Percentiles rank a stretch among this genome's conserved stretches.
These are phyloP conservation scores for Lumnitzera racemosa DNA, from an alignment of 345 rosid genomes.

Conservation along the genomic window DNA sequence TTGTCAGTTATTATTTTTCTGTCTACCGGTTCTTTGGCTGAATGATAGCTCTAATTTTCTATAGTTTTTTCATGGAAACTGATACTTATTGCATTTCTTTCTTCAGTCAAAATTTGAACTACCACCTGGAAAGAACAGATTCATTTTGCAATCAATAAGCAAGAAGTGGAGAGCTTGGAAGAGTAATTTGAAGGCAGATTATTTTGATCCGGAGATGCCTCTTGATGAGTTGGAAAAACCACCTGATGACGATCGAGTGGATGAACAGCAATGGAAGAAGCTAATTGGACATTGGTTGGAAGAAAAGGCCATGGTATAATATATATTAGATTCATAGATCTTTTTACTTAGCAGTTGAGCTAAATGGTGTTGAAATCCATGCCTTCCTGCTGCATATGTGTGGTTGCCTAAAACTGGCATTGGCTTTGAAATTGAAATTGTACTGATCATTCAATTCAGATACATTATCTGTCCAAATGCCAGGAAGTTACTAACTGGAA, in stretches of 20 bases:
- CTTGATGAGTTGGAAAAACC: slow-evolving; percentile 2
- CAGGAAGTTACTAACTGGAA: no score
- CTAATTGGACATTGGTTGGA: slow-evolving; percentile 1
- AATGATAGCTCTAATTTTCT: neutral
- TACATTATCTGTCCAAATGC: no score
- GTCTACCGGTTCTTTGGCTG: neutral
- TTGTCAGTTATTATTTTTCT: neutral
- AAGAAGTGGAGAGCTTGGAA: slow-evolving; percentile 9
- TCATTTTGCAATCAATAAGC: neutral
- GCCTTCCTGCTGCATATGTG: no score
- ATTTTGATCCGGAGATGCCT: neutral
- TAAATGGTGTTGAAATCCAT: no score
- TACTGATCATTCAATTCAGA: no score
- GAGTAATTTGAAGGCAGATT: neutral
- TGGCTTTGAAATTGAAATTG: no score
- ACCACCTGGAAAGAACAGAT: neutral
- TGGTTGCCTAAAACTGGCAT: no score
- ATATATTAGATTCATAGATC: no score
- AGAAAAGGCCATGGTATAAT: slow-evolving; percentile 1
- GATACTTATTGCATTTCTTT: neutral
- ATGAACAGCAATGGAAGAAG: slow-evolving; percentile 7
- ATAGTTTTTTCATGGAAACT: neutral
- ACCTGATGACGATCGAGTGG: slow-evolving; percentile 3
- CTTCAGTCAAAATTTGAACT: slow-evolving; percentile 3
- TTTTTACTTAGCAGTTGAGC: no score